Base-by-base conservation (phyloP, 2,329 filamentous ascomycete genomes). In the Trichophyton rubrum region DNA sequence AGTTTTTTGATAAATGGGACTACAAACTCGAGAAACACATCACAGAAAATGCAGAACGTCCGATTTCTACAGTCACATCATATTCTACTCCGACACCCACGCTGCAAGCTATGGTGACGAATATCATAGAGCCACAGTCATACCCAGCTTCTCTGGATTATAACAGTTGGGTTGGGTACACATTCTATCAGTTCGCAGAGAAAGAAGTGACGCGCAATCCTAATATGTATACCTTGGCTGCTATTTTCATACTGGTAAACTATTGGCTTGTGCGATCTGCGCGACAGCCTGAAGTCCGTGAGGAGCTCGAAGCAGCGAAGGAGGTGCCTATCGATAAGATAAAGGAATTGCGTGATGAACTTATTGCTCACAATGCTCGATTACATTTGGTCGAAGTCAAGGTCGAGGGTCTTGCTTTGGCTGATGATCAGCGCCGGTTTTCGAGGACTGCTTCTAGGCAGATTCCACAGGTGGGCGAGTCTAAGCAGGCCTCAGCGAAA, bases 131-230 rank as follows among this genome's bases (percentile, higher is more conserved):
- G 15, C 30, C 27, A 40, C 30, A 57, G 17, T 40, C n/a, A 4
- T 20, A 57, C 27, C 15, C 20, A n/a, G 40, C 3, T 11, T 9
- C 38, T 61, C 5, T 58, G 60, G 49, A 57, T 30, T 55, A 61
- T 43, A 49, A 59, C 2, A 59, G 61, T 57, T 57, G 61, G 59
- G 27, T 61, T 38, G 9, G 60, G 51, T 56, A 38, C 9, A 57
- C 9, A 7, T 22, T 62, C 35, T 53, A 27, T 53, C 38, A n/a
- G 15, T 56, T 60, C 35, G 22, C 59, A 24, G 41, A 47, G 7
- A 22, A 59, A n/a, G 51, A 62, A 27, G 38, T 57, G 22, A 56
- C 20, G 15, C 59, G 59, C 13, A 45, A 60, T 30, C 55, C 61
- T 6, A 60, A 60, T 49, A 41, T 59, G 8, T 62, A 62, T 56